Percentiles rank a stretch among this genome's conserved stretches.
Conservation (phyloP, 2,329 filamentous ascomycete genomes). For the Colletotrichum godetiae region DNA sequence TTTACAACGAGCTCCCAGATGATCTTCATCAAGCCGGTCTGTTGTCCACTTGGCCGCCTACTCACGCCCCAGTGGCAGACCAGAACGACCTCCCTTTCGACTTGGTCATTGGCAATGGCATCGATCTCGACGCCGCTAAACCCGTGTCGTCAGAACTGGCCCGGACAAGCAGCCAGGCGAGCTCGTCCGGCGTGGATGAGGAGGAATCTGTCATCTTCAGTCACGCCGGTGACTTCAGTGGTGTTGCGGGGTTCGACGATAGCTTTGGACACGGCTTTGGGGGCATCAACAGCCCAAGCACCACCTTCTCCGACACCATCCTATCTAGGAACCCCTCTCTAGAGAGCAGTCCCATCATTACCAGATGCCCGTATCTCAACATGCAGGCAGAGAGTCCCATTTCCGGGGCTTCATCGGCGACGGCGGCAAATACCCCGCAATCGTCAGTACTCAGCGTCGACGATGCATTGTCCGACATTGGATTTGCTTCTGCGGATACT, state of each 20-base stretch:
- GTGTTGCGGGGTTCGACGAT: background rate
- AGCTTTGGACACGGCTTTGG: background rate
- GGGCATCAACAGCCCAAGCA: conserved; percentile 11
- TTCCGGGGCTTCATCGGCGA: background rate
- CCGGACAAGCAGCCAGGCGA: conserved; percentile 17
- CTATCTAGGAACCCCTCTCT: conserved; percentile 1
- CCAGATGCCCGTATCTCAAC: background rate
- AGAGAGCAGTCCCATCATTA: conserved; percentile 11
- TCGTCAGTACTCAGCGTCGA: background rate
- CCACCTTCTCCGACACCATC: conserved; percentile 16
- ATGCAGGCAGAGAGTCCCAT: background rate
- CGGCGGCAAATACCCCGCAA: background rate
- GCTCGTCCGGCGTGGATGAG: conserved; percentile 19
- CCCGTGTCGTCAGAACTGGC: background rate
- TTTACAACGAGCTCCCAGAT: conserved; percentile 15
- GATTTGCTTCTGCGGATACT: background rate
- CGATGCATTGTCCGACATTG: background rate
- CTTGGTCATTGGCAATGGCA: conserved; percentile 7
- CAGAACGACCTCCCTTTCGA: conserved; percentile 17
- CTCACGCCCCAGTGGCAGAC: background rate
- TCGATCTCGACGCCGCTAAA: background rate
- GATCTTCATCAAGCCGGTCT: background rate
- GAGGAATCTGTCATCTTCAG: conserved; percentile 20
- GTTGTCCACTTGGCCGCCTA: background rate
- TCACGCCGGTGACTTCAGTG: background rate